Percentiles rank a stretch among this genome's conserved stretches.
Conservation (phyloP, 2,329 filamentous ascomycete genomes). For the Pseudocercospora eumusae region DNA sequence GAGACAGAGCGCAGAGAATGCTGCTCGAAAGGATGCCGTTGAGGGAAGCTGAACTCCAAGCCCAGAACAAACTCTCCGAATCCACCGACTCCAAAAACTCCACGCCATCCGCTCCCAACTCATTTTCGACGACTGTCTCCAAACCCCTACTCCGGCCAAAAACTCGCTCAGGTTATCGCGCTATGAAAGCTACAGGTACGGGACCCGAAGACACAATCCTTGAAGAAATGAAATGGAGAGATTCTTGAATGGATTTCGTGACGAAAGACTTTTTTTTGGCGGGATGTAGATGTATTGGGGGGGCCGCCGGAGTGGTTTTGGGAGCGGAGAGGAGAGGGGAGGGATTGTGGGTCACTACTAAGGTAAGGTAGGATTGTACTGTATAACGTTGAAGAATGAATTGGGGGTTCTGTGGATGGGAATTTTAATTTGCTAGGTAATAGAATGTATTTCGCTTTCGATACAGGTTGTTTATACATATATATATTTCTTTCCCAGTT, state of each 20-base stretch:
- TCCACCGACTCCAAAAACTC: neutral
- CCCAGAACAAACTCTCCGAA: neutral
- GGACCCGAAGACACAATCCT: neutral
- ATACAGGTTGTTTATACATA: too few relatives aligned
- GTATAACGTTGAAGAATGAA: too few relatives aligned
- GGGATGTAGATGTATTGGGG: neutral
- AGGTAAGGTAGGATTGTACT: too few relatives aligned
- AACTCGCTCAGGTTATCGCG: neutral
- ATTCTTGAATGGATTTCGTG: neutral
- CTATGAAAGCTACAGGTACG: neutral
- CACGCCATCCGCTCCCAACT: neutral
- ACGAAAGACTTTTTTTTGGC: neutral
- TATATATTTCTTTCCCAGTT: too few relatives aligned
- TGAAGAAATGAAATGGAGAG: neutral
- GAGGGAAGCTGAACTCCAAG: neutral
- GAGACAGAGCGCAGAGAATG: neutral
- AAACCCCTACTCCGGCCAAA: neutral
- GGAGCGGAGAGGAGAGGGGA: neutral
- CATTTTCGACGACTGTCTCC: neutral
- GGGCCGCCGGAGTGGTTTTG: neutral
- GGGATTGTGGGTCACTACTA: too few relatives aligned
- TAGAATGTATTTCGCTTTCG: too few relatives aligned
- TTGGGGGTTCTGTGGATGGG: too few relatives aligned
- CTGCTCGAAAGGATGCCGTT: neutral
- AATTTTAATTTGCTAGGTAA: too few relatives aligned